Evolutionary conservation across 2,329 filamentous ascomycete genomes (phyloP).

Genomic region (Thermoascus crustaceus): DNA sequence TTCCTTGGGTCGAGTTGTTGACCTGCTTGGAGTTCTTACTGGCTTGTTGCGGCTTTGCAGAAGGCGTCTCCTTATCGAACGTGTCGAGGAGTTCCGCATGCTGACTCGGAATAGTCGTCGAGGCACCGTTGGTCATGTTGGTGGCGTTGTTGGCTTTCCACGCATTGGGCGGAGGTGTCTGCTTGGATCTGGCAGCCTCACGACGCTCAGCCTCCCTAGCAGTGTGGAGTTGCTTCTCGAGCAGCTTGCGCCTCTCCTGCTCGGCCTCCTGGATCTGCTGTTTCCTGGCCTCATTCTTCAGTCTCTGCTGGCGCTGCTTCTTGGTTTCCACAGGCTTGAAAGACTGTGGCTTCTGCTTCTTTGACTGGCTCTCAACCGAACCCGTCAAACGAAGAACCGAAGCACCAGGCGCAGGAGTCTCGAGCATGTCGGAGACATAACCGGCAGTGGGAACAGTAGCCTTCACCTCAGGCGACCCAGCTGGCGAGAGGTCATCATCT

Average conservation of each 20-base stretch:
- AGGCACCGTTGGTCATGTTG: conserved; percentile 16
- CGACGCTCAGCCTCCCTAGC: conserved; percentile 80
- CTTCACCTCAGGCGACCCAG: conserved; percentile 54
- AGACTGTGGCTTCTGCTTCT: conserved; percentile 52
- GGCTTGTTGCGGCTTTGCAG: conserved; percentile 4
- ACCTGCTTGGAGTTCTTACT: conserved; percentile 10
- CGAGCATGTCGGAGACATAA: conserved; percentile 87
- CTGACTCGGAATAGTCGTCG: conserved; percentile 11
- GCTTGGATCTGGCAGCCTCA: conserved; percentile 47
- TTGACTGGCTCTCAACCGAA: conserved; percentile 47
- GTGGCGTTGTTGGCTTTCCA: conserved; percentile 42
- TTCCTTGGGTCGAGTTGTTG: conserved; percentile 20
- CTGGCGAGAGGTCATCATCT: conserved; percentile 70
- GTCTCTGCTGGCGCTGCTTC: conserved; percentile 89
- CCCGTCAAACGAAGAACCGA: conserved; percentile 72
- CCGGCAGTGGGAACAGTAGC: conserved; percentile 40
- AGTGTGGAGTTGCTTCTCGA: conserved; percentile 75
- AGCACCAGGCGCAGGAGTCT: conserved; percentile 58
- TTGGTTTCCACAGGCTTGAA: conserved; percentile 70
- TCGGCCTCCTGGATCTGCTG: conserved; percentile 67
- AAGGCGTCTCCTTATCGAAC: conserved; percentile 25
- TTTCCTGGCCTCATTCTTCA: conserved; percentile 78
- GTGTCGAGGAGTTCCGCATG: conserved; percentile 34
- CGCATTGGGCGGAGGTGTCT: conserved; percentile 43
- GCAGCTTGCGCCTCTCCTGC: conserved; percentile 62